Evolutionary conservation across 345 rosid species (phyloP), one percentile per base, ranked within the genome.

Genomic region (Dovyalis caffra): DNA sequence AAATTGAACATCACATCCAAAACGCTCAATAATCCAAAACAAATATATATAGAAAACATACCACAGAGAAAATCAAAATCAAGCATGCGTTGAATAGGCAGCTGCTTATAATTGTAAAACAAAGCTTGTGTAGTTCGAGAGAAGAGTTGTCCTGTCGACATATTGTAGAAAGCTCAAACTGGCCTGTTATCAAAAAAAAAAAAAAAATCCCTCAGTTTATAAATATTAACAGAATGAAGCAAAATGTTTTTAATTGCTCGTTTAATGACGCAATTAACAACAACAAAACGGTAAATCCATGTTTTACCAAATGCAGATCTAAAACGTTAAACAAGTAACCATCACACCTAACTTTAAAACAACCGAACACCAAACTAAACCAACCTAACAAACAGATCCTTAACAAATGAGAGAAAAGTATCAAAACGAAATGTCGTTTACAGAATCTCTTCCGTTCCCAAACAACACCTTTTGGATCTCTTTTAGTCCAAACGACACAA

Each of bases 61-160:
- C 99, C 99, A 51, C 99, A 95, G 47, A 95, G 97, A 85, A 95
- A 95, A 85, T 95, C 99, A 74, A 95, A 95, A 87, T 95, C 98
- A 81, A 95, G 99, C 99, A 92, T 95, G 76, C 99, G 97, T 77
- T 95, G 99, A 70, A 95, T 86, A 1, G 99, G 99, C 71, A 91
- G 98, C 82, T 88, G 97, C 90, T 95, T 95, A 79, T 91, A 95
- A 73, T 95, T 95, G 81, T 95, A 95, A 86, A 95, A 92, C 77
- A 91, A 76, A 7, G 99, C 95, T 75, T 95, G 98, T 10, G 98
- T 92, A 49, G 89, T 87, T 43, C 86, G 85, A 20, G 99, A 95
- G 81, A 95, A 95, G 26, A 92, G 87, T 74, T 95, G 99, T 62
- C 99, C 99, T 21, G 97, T 91, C 15, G 99, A 94, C 99, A 95